These are phyloP conservation scores for Dioszegia crocea DNA, from an alignment of 768 basidiomycete genomes.

Conservation along the genomic window DNA sequence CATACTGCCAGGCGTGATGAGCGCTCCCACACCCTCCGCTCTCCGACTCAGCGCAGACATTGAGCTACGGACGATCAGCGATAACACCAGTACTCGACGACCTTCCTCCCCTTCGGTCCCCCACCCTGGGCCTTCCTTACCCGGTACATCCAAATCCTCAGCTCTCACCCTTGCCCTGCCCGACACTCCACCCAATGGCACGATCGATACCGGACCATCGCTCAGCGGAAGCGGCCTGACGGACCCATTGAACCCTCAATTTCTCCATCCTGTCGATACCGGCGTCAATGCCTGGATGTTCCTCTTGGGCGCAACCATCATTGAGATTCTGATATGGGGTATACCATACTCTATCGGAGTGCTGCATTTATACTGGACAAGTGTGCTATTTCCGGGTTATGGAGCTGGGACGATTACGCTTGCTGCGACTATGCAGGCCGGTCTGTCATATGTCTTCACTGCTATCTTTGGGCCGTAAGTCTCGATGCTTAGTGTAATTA, in stretches of 20 bases:
- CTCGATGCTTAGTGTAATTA: no score
- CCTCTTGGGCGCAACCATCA: constrained; percentile 33
- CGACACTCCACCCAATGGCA: neutral
- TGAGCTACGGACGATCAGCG: neutral
- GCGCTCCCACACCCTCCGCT: neutral
- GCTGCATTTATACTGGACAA: constrained; percentile 41
- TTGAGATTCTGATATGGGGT: constrained; percentile 41
- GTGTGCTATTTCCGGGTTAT: constrained; percentile 26
- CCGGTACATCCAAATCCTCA: neutral
- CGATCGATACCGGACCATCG: neutral
- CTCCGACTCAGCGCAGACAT: neutral
- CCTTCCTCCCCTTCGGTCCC: no score
- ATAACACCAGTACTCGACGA: no score
- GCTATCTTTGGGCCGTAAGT: constrained; percentile 41
- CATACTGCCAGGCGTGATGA: neutral
- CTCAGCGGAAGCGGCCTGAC: neutral
- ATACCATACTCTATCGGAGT: constrained; percentile 45
- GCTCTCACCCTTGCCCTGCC: neutral
- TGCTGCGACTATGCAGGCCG: constrained; percentile 43
- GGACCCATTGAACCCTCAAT: constrained; percentile 4
- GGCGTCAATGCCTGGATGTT: constrained; percentile 40
- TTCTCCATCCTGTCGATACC: constrained; percentile 23
- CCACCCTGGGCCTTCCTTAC: neutral
- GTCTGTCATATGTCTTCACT: constrained; percentile 33
- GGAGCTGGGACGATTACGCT: constrained; percentile 27